Conservation (phyloP, 805 yeast genomes). For the Candida manassasensis region DNA sequence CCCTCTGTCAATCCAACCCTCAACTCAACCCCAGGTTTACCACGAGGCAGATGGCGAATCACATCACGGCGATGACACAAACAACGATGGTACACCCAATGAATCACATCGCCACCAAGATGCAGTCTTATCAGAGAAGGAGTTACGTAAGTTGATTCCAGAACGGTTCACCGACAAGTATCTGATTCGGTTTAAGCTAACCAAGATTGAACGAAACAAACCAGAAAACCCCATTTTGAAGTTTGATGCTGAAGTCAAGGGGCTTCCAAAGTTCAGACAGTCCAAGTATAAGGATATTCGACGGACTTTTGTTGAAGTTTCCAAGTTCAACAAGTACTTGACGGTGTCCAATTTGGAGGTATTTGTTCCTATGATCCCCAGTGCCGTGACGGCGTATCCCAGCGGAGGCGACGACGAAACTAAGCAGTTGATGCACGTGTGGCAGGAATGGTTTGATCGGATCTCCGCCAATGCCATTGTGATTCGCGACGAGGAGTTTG, state of each 20-base stretch:
- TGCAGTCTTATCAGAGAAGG: slow-evolving; percentile 31
- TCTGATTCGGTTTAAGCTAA: slow-evolving; percentile 50
- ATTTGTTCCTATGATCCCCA: slow-evolving; percentile 86
- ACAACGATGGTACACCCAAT: neutral
- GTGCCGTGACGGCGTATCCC: slow-evolving; percentile 71
- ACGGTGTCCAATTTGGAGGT: slow-evolving; percentile 84
- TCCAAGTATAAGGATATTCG: slow-evolving; percentile 65
- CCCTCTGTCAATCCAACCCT: slow-evolving; percentile 2
- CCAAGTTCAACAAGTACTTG: slow-evolving; percentile 69
- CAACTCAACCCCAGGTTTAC: slow-evolving; percentile 33
- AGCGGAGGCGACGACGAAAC: slow-evolving; percentile 80
- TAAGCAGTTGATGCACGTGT: slow-evolving; percentile 46
- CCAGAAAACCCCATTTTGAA: slow-evolving; percentile 75
- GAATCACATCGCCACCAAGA: no score
- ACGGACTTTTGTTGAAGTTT: slow-evolving; percentile 75
- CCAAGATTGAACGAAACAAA: slow-evolving; percentile 67
- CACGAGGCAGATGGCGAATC: neutral
- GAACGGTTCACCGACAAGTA: slow-evolving; percentile 44
- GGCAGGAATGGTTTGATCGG: slow-evolving; percentile 86
- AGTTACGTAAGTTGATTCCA: slow-evolving; percentile 44
- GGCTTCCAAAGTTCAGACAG: slow-evolving; percentile 74
- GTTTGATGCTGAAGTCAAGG: slow-evolving; percentile 50
- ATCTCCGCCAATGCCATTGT: slow-evolving; percentile 72
- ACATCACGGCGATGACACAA: neutral
- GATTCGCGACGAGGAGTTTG: slow-evolving; percentile 81